Evolutionary conservation across 176 grass and related monocot genomes (phyloP).

Genomic region (Guadua angustifolia): DNA sequence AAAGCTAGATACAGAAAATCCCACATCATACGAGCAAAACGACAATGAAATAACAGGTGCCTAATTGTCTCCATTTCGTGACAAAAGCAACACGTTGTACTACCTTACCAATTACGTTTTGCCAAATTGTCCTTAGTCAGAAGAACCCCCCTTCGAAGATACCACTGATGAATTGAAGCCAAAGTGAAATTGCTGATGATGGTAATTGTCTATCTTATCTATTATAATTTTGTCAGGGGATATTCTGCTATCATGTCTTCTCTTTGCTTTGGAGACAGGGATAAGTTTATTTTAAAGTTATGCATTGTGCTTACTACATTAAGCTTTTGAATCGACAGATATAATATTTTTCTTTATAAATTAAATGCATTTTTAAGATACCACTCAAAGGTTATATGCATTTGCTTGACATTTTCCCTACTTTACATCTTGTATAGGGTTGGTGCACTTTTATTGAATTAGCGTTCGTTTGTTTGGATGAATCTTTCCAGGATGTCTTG

Average conservation of each 20-base stretch:
- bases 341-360: not conserved
- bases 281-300: conserved; percentile 4
- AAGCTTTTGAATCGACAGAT: not conserved
- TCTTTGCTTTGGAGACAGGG: not conserved
- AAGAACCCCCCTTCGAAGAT: no score
- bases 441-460: not conserved
- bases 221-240: not conserved
- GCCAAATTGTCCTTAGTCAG: no score
- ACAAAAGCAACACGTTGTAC: no score
- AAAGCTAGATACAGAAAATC: no score
- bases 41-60: no score
- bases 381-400: not conserved
- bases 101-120: no score
- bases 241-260: conserved; percentile 16
- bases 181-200: no score
- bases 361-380: not conserved
- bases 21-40: no score
- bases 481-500: conserved; percentile 29
- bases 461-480: not conserved
- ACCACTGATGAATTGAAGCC: no score
- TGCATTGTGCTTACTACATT: not conserved
- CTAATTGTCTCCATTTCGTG: no score
- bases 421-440: not conserved
- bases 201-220: no score
- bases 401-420: not conserved